Evolutionary conservation across 768 basidiomycete genomes (phyloP).

Genomic region (Leucocoprinus leucothites): DNA sequence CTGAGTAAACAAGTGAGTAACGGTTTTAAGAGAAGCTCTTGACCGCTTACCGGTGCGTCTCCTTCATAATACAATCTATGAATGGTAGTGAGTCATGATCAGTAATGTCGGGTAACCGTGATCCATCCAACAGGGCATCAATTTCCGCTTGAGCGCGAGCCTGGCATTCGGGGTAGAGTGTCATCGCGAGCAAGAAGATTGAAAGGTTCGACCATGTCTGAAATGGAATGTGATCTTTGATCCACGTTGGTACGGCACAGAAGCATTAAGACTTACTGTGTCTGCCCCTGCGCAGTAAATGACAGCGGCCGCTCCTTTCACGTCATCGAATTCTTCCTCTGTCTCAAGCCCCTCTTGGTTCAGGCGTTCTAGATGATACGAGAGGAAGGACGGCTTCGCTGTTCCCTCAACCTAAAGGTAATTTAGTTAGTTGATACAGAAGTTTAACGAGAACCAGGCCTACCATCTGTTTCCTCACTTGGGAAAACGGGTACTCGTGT

Average conservation of each 20-base stretch:
- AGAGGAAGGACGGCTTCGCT: constrained; percentile 39
- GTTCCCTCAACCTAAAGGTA: constrained; percentile 19
- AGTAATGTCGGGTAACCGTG: constrained; percentile 32
- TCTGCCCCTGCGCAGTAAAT: constrained; percentile 3
- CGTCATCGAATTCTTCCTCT: not conserved
- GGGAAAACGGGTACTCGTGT: constrained; percentile 10
- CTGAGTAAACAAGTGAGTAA: not conserved
- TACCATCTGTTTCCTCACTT: constrained; percentile 9
- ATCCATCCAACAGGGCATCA: constrained; percentile 31
- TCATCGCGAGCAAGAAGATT: constrained; percentile 37
- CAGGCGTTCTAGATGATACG: constrained; percentile 48
- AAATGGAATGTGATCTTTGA: too few relatives aligned
- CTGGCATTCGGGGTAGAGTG: constrained; percentile 32
- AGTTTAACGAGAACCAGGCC: not conserved
- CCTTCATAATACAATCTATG: constrained; percentile 28
- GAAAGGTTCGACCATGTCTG: constrained; percentile 29
- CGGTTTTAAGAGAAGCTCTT: not conserved
- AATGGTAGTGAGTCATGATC: constrained; percentile 32
- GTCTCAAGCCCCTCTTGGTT: not conserved
- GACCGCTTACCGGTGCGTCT: constrained; percentile 17
- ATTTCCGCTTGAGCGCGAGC: constrained; percentile 38
- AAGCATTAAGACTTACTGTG: not conserved
- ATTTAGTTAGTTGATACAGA: not conserved
- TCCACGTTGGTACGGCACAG: too few relatives aligned
- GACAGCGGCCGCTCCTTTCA: not conserved